Base-by-base conservation (phyloP, 2,329 filamentous ascomycete genomes). In the Exophiala bonariae region DNA sequence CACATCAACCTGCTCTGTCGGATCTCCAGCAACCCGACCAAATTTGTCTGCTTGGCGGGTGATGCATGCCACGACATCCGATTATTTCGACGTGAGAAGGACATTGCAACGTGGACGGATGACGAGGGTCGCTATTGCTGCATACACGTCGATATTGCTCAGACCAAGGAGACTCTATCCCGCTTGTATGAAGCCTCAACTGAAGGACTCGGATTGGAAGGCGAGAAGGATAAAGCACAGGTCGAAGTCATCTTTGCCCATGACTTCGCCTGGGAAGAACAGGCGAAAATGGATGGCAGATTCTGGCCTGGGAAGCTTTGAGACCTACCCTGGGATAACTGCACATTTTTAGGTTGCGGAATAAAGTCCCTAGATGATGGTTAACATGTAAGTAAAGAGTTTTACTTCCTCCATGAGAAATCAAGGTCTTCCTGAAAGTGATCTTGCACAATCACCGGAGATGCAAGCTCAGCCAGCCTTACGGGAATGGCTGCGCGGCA, bases 221-320 rank as follows among this genome's bases (percentile, higher is more conserved):
- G 45, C 17, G 42, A 55, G 20, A 31, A 42, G 5, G 30, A 18
- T 18, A 37, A 41, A 17, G 52, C 49, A 68, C 46, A 49, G 11
- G 57, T 66, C 8, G 63, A 67, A 40, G 52, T 65, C 20, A 56
- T 66, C 11, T 58, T 64, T 34, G 63, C 63, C 1, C 64, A 66
- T 58, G 60, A 66, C 57, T 55, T 51, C 41, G 54, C 59, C 22
- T 66, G 63, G 64, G 59, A 60, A 28, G 53, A 57, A 40, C 39
- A 53, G 14, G 55, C 53, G 20, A 38, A 49, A 39, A 47, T 44
- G 36, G 14, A 49, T 8, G 41, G 41, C 11, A 52, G 50, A 35
- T 59, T 58, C 30, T 58, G 31, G 28, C 49, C 49, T 16, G 49
- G 49, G 11, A 26, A 26, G 23, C 23, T 26, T 11, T 26, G 23